Evolutionary conservation across 257 asterid genomes (phyloP).

Genomic region (Capsicum rhomboideum): DNA sequence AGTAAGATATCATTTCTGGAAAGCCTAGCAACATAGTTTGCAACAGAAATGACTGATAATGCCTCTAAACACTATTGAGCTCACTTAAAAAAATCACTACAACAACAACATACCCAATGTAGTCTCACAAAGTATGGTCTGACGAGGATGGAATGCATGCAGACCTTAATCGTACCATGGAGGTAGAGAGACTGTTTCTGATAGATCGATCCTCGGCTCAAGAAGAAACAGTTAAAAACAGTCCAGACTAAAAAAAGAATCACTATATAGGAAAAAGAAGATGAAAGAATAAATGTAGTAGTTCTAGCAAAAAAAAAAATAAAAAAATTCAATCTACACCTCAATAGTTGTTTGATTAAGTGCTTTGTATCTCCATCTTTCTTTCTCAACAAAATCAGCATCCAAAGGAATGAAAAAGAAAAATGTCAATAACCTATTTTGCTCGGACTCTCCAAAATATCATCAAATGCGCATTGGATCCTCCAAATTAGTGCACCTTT

Average conservation of each 20-base stretch:
- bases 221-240: no score
- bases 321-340: conserved; percentile 22
- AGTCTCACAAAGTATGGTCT: no score
- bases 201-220: no score
- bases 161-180: no score
- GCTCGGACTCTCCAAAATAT: not conserved
- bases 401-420: no score
- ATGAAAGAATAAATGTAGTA: conserved; percentile 10
- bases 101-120: no score
- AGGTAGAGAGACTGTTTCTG: no score
- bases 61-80: not conserved
- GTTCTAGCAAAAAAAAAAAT: not conserved
- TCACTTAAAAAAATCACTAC: not conserved
- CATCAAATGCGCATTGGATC: not conserved
- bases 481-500: not conserved
- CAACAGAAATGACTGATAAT: not conserved
- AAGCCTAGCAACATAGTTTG: not conserved
- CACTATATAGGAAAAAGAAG: not conserved
- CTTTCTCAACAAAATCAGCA: conserved; percentile 93
- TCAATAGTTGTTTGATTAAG: conserved; percentile 69
- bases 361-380: conserved; percentile 75
- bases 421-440: no score
- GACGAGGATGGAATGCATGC: no score
- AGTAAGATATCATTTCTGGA: not conserved
- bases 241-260: not conserved